Evolutionary conservation across 495 filamentous ascomycete genomes (phyloP).

Genomic region (Neurospora hispaniola): DNA sequence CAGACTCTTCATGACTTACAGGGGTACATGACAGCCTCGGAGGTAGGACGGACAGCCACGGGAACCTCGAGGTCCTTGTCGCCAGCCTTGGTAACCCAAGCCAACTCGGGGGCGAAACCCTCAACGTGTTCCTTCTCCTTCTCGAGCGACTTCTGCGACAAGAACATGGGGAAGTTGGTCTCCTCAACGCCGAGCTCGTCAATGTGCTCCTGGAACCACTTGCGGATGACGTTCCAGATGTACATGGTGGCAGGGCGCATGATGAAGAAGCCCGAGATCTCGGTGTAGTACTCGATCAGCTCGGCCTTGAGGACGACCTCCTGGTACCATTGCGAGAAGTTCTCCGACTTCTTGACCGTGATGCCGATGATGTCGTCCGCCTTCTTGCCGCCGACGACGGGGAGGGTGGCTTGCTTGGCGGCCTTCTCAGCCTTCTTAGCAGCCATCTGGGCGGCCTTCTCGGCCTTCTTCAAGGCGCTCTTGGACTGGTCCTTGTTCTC

Average conservation of each 20-base stretch:
- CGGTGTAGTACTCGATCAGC: slow-evolving; percentile 62
- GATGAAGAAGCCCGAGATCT: slow-evolving; percentile 94
- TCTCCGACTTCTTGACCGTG: slow-evolving; percentile 67
- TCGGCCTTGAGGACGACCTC: slow-evolving; percentile 91
- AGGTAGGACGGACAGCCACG: slow-evolving; percentile 91
- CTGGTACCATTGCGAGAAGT: slow-evolving; percentile 91
- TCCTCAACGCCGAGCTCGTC: slow-evolving; percentile 87
- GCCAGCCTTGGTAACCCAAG: slow-evolving; percentile 95
- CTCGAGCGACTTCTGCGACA: slow-evolving; percentile 80
- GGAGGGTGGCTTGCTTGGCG: slow-evolving; percentile 40
- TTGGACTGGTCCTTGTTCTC: slow-evolving; percentile 47
- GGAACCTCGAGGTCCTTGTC: slow-evolving; percentile 86
- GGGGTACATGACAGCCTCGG: slow-evolving; percentile 84
- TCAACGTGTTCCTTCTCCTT: slow-evolving; percentile 95
- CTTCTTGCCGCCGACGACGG: slow-evolving; percentile 41
- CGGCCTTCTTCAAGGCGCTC: slow-evolving; percentile 63
- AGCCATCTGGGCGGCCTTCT: slow-evolving; percentile 54
- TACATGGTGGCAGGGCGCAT: slow-evolving; percentile 75
- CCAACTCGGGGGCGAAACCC: slow-evolving; percentile 94
- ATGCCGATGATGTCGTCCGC: slow-evolving; percentile 69
- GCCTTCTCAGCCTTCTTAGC: slow-evolving; percentile 59
- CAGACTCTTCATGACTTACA: slow-evolving; percentile 18
- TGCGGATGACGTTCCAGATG: slow-evolving; percentile 87
- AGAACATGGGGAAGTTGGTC: slow-evolving; percentile 91
- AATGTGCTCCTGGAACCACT: slow-evolving; percentile 80